phyloP scores from a whole-genome alignment of 768 basidiomycete species.

The Pleurotus giganteus region DNA sequence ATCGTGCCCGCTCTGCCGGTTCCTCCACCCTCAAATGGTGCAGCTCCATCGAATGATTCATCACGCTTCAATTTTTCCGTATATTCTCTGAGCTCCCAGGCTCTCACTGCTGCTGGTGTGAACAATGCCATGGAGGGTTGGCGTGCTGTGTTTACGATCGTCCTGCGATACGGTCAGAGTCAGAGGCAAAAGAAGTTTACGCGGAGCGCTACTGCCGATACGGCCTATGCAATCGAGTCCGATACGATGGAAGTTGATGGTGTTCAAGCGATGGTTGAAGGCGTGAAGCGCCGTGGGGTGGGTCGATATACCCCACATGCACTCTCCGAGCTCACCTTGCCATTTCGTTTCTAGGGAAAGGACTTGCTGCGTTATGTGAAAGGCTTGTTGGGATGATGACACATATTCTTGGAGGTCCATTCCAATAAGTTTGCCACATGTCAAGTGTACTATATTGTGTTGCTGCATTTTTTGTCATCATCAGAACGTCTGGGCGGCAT shows the following conservation, averaged over 20 bases:
- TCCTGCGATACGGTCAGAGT: constrained; percentile 64
- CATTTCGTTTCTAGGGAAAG: constrained; percentile 45
- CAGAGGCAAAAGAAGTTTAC: constrained; percentile 47
- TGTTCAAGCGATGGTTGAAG: constrained; percentile 74
- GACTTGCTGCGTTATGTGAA: constrained; percentile 75
- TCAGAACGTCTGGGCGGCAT: not conserved
- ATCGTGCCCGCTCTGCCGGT: constrained; percentile 54
- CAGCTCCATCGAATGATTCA: constrained; percentile 11
- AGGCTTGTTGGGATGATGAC: constrained; percentile 52
- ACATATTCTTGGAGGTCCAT: no score
- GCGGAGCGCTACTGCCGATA: constrained; percentile 6
- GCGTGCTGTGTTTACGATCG: constrained; percentile 71
- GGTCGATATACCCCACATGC: constrained; percentile 32
- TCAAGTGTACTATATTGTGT: not conserved
- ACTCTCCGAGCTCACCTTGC: not conserved
- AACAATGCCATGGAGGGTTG: constrained; percentile 61
- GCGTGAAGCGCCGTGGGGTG: constrained; percentile 75
- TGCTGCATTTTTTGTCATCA: no score
- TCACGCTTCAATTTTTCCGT: constrained; percentile 9
- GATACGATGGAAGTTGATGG: constrained; percentile 36
- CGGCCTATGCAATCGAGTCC: not conserved
- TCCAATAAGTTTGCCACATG: no score
- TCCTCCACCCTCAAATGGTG: constrained; percentile 21
- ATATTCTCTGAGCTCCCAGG: constrained; percentile 12
- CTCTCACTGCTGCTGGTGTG: constrained; percentile 19